A percentile compares a stretch with the other conserved stretches of the same genome.
phyloP scores from a whole-genome alignment of 1,284 basidiomycete species.

The Irpex sp. region DNA sequence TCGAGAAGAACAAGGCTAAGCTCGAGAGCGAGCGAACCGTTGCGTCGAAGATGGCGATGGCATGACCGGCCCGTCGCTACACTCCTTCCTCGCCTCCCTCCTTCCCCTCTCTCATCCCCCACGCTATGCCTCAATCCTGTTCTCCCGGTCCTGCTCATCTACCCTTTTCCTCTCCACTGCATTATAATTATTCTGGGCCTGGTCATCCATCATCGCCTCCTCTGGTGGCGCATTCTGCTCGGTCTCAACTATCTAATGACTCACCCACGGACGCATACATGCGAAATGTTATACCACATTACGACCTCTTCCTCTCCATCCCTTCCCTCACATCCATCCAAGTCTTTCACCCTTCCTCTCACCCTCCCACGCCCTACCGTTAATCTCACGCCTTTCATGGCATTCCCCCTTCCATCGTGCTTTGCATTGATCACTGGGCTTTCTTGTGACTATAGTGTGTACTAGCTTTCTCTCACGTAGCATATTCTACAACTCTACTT shows the following conservation, averaged over 20 bases:
- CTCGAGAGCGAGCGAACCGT: slow-evolving; percentile 85
- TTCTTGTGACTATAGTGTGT: slow-evolving; percentile 5
- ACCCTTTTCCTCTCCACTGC: not conserved
- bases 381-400: not conserved
- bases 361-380: not conserved
- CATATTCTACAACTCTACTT: slow-evolving; percentile 5
- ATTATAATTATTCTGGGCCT: not conserved
- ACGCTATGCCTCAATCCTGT: not conserved
- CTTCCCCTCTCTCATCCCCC: not conserved
- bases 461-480: slow-evolving; percentile 9
- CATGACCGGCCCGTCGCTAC: slow-evolving; percentile 38
- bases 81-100: slow-evolving; percentile 14
- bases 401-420: not conserved
- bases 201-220: slow-evolving; percentile 1
- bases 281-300: slow-evolving; percentile 2
- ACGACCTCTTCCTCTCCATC: not conserved
- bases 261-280: slow-evolving; percentile 1
- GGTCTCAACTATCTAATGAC: slow-evolving; percentile 1
- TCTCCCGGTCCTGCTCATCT: not conserved
- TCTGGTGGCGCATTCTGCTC: not conserved
- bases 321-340: not conserved
- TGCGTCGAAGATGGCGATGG: slow-evolving; percentile 77
- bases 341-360: not conserved
- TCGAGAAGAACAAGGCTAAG: slow-evolving; percentile 81
- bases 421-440: not conserved